These are phyloP conservation scores for Didymosphaeria variabile DNA, from an alignment of 2,329 filamentous ascomycete species.

Conservation along the genomic window DNA sequence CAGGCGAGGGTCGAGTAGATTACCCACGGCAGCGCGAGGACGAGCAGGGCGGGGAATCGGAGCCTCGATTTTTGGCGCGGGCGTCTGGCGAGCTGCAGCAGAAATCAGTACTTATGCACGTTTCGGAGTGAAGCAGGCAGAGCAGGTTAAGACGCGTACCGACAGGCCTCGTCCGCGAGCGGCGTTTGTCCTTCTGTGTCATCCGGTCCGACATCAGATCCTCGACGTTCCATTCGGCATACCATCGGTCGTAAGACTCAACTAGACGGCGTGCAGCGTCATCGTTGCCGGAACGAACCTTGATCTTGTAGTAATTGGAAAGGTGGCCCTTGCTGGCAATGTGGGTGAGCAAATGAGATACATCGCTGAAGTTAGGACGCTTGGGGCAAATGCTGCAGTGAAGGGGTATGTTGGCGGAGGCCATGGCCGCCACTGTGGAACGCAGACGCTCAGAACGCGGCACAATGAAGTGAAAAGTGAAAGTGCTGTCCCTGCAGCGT, in stretches of 20 bases:
- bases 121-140: neutral
- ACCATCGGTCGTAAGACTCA: constrained; percentile 80
- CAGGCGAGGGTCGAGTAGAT: constrained; percentile 48
- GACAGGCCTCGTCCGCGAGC: constrained; percentile 51
- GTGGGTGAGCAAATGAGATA: constrained; percentile 91
- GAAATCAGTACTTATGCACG: constrained; percentile 29
- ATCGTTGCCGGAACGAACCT: constrained; percentile 75
- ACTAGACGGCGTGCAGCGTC: constrained; percentile 69
- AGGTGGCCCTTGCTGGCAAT: constrained; percentile 93
- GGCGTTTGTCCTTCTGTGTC: constrained; percentile 76
- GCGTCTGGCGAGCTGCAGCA: constrained; percentile 33
- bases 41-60: constrained; percentile 35
- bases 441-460: constrained; percentile 26
- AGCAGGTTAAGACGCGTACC: constrained; percentile 34
- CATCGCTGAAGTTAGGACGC: constrained; percentile 82
- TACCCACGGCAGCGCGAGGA: constrained; percentile 31
- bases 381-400: constrained; percentile 85
- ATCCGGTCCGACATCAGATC: constrained; percentile 80
- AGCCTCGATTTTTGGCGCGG: constrained; percentile 36
- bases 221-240: constrained; percentile 74
- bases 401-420: constrained; percentile 67
- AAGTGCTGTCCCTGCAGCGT: constrained; percentile 41
- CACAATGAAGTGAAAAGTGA: constrained; percentile 25
- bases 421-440: constrained; percentile 46
- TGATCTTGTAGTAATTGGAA: constrained; percentile 81